Conservation (phyloP, 345 rosid genomes). For the Schrenkiella parvula region DNA sequence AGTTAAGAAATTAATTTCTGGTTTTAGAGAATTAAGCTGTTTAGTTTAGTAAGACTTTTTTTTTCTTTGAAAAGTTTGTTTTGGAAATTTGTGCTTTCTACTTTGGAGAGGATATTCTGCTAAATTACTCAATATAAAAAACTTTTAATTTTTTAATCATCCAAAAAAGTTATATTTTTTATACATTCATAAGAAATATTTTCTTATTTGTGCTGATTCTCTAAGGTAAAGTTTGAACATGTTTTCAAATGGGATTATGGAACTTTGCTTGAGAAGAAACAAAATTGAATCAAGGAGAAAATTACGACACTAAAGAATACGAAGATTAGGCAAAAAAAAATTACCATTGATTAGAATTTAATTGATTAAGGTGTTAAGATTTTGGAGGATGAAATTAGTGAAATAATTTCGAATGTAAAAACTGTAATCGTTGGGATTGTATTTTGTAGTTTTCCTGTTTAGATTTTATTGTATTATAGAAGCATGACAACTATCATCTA, state of each 20-base stretch:
- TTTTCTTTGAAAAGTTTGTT: background rate
- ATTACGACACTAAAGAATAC: background rate
- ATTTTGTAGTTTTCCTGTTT: background rate
- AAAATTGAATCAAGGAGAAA: background rate
- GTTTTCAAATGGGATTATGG: too few species aligned
- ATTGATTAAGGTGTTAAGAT: background rate
- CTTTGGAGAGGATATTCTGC: background rate
- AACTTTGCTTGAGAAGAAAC: background rate
- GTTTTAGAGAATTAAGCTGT: background rate
- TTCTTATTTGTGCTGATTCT: background rate
- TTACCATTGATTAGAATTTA: background rate
- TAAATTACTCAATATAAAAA: background rate
- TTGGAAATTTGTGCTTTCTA: background rate
- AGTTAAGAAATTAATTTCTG: background rate
- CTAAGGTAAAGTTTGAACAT: background rate
- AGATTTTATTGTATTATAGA: background rate
- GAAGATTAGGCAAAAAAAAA: too few species aligned
- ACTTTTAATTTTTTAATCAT: too few species aligned
- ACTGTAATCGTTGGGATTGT: background rate
- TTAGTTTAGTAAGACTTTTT: slow-evolving; percentile 16
- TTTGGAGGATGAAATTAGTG: background rate
- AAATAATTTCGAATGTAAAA: background rate
- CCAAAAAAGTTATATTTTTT: background rate
- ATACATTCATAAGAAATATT: too few species aligned
- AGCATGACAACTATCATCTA: background rate